Evolutionary conservation across 345 rosid genomes (phyloP), one percentile per base, ranked within the genome.

Genomic region (Gossypium bickii): DNA sequence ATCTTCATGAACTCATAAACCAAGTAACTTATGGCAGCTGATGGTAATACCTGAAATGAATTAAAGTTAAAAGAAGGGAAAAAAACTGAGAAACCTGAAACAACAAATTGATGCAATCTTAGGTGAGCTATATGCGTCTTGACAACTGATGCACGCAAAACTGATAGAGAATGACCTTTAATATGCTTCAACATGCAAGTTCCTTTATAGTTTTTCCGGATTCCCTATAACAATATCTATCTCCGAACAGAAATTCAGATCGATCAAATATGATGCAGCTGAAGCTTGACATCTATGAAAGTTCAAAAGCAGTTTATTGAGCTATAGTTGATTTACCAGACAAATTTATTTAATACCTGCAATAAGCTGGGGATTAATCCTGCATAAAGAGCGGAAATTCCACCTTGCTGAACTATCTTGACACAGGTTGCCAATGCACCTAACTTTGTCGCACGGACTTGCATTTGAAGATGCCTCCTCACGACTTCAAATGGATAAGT

Each of bases 401-500:
- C 97, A 79, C 97, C 98, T 71, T 85, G 89, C 67, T 92, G 87
- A 53, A 92, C 87, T 62, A 94, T 85, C 82, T 78, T 92, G 38
- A 84, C 61, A 10, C 89, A 90, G 72, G 91, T 92, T 12, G 91
- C 90, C 77, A 90, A 48, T 68, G 94, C 79, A 79, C 82, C 75
- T 75, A 92, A 84, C 82, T 86, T 87, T 24, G 87, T 83, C 11
- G 86, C 80, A 60, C 81, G 85, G n/a, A 70, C 84, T 82, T 94
- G 97, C 92, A 94, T 84, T 79, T 94, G 98, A 78, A 94, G 97
- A 52, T 88, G 94, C 73, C 98, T 86, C 82, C 97, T 89, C 71
- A 92, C 97, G 59, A 90, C 97, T 87, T 92, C 98, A 69, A 92
- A 92, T 9, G 97, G 98, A 81, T 94, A 94, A 2, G 98, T 94